Percentiles rank a stretch among this genome's conserved stretches.
Conservation (phyloP, 2,329 filamentous ascomycete species). For the Botrytis aclada region DNA sequence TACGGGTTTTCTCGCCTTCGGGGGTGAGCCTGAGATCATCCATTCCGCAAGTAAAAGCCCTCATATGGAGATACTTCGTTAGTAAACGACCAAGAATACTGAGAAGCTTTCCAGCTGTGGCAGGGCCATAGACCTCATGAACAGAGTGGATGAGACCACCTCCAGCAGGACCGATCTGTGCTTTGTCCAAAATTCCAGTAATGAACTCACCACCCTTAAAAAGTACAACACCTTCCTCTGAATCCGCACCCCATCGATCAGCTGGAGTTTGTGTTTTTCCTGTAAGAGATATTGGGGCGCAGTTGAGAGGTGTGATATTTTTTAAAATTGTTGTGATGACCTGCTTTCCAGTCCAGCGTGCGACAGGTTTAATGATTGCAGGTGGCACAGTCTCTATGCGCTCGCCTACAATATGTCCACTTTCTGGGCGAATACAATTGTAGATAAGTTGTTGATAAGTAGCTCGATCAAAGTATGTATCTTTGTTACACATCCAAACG, state of each 20-base stretch:
- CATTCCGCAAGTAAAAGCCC: constrained; percentile 95
- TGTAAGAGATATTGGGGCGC: constrained; percentile 73
- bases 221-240: constrained; percentile 76
- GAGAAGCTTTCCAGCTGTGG: constrained; percentile 79
- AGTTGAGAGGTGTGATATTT: constrained; percentile 79
- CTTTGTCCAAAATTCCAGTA: constrained; percentile 90
- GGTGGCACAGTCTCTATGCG: constrained; percentile 78
- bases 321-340: constrained; percentile 88
- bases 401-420: constrained; percentile 79
- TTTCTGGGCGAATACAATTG: constrained; percentile 82
- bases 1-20: constrained; percentile 70
- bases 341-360: constrained; percentile 94
- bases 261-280: constrained; percentile 75
- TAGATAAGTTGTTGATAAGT: constrained; percentile 96
- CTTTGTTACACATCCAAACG: constrained; percentile 83
- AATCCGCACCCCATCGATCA: constrained; percentile 73
- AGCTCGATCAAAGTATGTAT: constrained; percentile 83
- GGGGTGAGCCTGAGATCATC: constrained; percentile 87
- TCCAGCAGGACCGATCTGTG: constrained; percentile 82
- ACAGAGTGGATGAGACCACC: constrained; percentile 89
- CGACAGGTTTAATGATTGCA: constrained; percentile 74
- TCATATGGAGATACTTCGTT: constrained; percentile 87
- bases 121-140: constrained; percentile 89
- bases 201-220: constrained; percentile 86
- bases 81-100: constrained; percentile 86